Evolutionary conservation across 2,329 filamentous ascomycete genomes (phyloP).

Genomic region (Ophiobolus disseminans): DNA sequence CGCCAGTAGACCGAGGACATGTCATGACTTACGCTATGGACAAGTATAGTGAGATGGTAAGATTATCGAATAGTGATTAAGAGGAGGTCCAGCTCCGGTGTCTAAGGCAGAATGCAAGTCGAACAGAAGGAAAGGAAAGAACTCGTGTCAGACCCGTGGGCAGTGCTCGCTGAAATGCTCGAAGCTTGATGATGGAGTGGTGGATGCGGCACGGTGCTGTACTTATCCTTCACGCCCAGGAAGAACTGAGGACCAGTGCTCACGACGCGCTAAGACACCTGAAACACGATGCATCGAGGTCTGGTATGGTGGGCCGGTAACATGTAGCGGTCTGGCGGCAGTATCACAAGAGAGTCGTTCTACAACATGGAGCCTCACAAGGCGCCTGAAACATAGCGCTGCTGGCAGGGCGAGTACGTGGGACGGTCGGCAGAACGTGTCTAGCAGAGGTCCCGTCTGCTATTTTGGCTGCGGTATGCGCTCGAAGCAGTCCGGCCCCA

Average conservation of each 20-base stretch:
- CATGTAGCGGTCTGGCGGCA: conserved; percentile 41
- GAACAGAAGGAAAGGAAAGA: conserved; percentile 34
- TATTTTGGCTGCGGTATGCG: conserved; percentile 29
- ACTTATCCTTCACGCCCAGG: conserved; percentile 45
- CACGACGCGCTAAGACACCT: conserved; percentile 46
- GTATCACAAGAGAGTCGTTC: conserved; percentile 36
- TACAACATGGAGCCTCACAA: conserved; percentile 37
- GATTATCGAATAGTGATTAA: conserved; percentile 51
- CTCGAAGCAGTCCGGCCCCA: conserved; percentile 26
- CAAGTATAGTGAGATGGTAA: conserved; percentile 22
- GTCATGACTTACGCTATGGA: conserved; percentile 42
- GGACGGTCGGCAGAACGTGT: conserved; percentile 22
- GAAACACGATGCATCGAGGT: conserved; percentile 50
- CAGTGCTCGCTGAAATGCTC: conserved; percentile 37
- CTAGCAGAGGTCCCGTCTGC: conserved; percentile 34
- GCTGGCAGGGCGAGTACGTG: conserved; percentile 42
- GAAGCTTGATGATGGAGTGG: conserved; percentile 26
- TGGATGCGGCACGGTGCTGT: conserved; percentile 48
- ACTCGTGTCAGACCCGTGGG: conserved; percentile 49
- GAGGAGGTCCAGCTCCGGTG: conserved; percentile 55
- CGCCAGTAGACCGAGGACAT: conserved; percentile 4
- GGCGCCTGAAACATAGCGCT: conserved; percentile 47
- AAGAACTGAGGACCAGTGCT: conserved; percentile 44
- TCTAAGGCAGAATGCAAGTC: conserved; percentile 49
- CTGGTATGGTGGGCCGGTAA: conserved; percentile 33